Percentiles rank a stretch among this genome's conserved stretches.
These are phyloP conservation scores for Colletotrichum sp. DNA, from an alignment of 2,329 filamentous ascomycete species.

Conservation along the genomic window DNA sequence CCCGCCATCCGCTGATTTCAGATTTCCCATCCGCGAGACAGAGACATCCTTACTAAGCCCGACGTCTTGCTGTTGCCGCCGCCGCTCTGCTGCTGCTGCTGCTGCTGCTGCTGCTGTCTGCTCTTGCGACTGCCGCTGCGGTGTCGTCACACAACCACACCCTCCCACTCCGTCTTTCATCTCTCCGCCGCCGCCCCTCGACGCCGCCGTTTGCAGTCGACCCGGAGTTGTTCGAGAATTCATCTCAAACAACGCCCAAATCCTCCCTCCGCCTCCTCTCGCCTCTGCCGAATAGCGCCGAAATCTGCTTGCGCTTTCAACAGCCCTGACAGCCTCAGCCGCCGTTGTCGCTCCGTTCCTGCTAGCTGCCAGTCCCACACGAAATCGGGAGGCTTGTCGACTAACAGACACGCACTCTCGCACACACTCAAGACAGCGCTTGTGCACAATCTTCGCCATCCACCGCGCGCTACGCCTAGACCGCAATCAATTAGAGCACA, in stretches of 20 bases:
- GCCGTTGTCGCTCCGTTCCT: not conserved
- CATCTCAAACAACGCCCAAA: not conserved
- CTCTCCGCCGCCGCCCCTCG: not conserved
- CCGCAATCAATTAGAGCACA: constrained; percentile 13
- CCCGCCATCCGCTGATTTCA: not conserved
- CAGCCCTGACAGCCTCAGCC: constrained; percentile 1
- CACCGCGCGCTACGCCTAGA: not conserved
- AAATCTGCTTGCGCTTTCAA: constrained; percentile 10
- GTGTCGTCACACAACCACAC: not conserved
- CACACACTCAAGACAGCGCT: not conserved
- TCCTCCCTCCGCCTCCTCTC: not conserved
- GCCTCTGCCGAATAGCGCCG: not conserved
- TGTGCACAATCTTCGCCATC: not conserved
- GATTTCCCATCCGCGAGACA: not conserved
- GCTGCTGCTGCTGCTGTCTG: not conserved
- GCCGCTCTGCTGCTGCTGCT: not conserved
- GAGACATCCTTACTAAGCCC: constrained; percentile 7
- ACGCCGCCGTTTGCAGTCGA: constrained; percentile 18
- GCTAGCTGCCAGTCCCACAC: not conserved
- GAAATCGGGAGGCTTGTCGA: not conserved
- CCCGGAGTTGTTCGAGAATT: constrained; percentile 6
- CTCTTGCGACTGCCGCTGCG: not conserved
- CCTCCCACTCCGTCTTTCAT: not conserved
- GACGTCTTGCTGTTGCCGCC: not conserved
- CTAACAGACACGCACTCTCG: not conserved